A percentile compares a stretch with the other conserved stretches of the same genome.
These are phyloP conservation scores for Xylariaceae sp. DNA, from an alignment of 2,329 filamentous ascomycete genomes.

Conservation along the genomic window DNA sequence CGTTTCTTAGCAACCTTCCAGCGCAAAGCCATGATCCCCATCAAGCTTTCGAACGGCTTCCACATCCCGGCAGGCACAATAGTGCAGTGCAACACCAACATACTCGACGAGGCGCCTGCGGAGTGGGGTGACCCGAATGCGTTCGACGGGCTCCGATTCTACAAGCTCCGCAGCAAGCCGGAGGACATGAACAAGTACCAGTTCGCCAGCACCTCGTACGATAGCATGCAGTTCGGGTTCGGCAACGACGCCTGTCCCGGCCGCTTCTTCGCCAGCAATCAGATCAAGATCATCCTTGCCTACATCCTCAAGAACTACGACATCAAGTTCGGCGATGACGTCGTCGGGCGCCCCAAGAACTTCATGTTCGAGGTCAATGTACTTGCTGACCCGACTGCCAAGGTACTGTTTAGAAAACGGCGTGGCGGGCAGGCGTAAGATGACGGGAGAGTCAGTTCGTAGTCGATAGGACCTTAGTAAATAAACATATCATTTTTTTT, in stretches of 20 bases:
- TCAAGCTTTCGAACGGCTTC: conserved; percentile 33
- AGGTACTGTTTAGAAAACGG: conserved; percentile 27
- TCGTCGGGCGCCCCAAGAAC: conserved; percentile 25
- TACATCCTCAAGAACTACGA: conserved; percentile 28
- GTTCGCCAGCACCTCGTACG: conserved; percentile 32
- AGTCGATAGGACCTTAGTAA: neutral
- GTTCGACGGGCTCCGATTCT: conserved; percentile 30
- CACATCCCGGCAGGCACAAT: conserved; percentile 28
- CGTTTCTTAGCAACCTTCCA: conserved; percentile 25
- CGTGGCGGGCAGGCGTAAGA: conserved; percentile 25
- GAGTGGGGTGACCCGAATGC: conserved; percentile 26
- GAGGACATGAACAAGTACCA: conserved; percentile 29
- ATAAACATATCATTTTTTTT: no score
- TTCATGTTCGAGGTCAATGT: conserved; percentile 31
- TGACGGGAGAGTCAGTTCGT: neutral
- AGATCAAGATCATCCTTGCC: conserved; percentile 34
- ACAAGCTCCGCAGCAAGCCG: conserved; percentile 23
- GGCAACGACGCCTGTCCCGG: conserved; percentile 39
- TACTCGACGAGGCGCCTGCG: conserved; percentile 26
- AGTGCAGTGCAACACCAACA: conserved; percentile 28
- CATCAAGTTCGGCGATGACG: conserved; percentile 24
- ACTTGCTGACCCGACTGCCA: conserved; percentile 25
- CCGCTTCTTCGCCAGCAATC: conserved; percentile 37
- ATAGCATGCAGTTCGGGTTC: conserved; percentile 36
- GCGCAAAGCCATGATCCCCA: conserved; percentile 28